These are phyloP conservation scores for Selaginella tamariscina DNA, from an alignment of 75 land plant genomes.

Conservation along the genomic window DNA sequence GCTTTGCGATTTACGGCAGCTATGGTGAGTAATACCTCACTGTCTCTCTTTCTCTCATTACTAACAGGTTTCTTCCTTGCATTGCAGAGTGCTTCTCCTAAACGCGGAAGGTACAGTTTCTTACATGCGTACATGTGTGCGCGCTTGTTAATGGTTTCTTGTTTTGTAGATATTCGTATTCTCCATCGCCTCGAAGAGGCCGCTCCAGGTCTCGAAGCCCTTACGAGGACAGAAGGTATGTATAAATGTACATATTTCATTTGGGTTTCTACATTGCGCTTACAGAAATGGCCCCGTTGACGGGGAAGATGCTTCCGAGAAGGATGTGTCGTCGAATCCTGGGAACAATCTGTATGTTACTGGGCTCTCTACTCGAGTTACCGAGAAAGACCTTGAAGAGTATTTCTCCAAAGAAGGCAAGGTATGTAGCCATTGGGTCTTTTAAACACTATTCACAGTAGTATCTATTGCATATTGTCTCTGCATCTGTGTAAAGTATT, in stretches of 20 bases:
- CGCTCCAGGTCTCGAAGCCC: not conserved
- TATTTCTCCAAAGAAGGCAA: constrained; percentile 61
- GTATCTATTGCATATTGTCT: too few species aligned
- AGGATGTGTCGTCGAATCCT: constrained; percentile 36
- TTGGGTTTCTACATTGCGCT: too few species aligned
- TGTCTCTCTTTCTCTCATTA: not conserved
- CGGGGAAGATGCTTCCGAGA: not conserved
- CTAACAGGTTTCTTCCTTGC: not conserved
- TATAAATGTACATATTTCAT: too few species aligned
- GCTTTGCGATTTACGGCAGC: not conserved
- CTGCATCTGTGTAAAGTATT: too few species aligned
- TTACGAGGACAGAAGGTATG: not conserved
- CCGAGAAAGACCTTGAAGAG: constrained; percentile 60
- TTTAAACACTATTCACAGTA: too few species aligned
- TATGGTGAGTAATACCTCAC: not conserved
- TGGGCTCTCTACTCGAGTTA: constrained; percentile 70
- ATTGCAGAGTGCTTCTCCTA: not conserved
- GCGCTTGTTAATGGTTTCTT: not conserved
- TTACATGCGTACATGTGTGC: not conserved
- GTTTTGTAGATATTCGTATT: not conserved
- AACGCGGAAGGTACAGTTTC: not conserved
- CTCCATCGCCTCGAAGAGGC: not conserved
- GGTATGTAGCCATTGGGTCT: constrained; percentile 31
- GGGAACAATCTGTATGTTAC: constrained; percentile 92
- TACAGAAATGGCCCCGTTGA: too few species aligned